A percentile compares a stretch with the other conserved stretches of the same genome.
phyloP scores from a whole-genome alignment of 2,329 filamentous ascomycete species.

The Erysiphe pulchra region DNA sequence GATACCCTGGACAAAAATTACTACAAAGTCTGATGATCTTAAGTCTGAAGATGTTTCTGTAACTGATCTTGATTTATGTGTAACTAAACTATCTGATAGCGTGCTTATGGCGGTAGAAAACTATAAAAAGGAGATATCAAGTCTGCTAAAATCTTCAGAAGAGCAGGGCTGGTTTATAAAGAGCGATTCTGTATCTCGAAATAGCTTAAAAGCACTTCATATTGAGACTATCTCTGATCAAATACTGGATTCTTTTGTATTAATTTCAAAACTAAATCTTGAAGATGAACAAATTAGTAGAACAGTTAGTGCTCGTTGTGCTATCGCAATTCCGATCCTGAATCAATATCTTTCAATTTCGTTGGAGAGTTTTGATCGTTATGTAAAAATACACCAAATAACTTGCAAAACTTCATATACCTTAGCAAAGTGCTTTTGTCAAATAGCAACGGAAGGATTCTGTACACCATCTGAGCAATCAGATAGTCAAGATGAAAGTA shows the following conservation, averaged over 20 bases:
- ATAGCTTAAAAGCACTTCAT: constrained; percentile 10
- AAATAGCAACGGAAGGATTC: constrained; percentile 66
- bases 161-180: constrained; percentile 34
- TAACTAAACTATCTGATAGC: constrained; percentile 43
- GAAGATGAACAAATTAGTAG: constrained; percentile 17
- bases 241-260: constrained; percentile 19
- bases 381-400: constrained; percentile 39
- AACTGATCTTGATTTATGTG: constrained; percentile 25
- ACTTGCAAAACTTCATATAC: constrained; percentile 51
- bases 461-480: constrained; percentile 70
- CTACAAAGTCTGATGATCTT: constrained; percentile 3
- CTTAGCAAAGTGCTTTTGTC: constrained; percentile 50
- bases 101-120: constrained; percentile 61
- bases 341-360: constrained; percentile 43
- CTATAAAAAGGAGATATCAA: constrained; percentile 28
- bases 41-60: constrained; percentile 1
- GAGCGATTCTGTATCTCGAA: constrained; percentile 10
- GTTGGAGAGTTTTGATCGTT: constrained; percentile 28
- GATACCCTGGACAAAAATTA: constrained; percentile 29
- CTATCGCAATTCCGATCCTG: constrained; percentile 42
- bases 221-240: constrained; percentile 10
- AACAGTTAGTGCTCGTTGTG: constrained; percentile 29
- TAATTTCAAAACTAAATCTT: constrained; percentile 20
- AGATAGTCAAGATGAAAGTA: constrained; percentile 39
- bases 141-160: constrained; percentile 31